A percentile compares a stretch with the other conserved stretches of the same genome.
These are phyloP conservation scores for Agaricales sp. DNA, from an alignment of 1,284 basidiomycete genomes.

Conservation along the genomic window DNA sequence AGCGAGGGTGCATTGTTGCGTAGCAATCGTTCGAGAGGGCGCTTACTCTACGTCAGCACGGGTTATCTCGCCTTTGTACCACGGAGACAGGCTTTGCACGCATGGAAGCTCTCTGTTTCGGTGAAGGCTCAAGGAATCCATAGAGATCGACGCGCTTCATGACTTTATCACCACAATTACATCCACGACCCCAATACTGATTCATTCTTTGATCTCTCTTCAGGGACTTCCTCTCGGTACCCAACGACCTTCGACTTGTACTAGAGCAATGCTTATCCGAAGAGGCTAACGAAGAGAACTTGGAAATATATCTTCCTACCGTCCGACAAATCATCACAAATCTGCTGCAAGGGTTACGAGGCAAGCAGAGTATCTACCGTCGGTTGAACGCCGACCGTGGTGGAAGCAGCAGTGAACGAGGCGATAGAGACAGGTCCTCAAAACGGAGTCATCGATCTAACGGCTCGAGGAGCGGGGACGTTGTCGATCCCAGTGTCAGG, in stretches of 20 bases:
- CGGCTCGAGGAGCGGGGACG: not conserved
- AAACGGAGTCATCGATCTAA: not conserved
- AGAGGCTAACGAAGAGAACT: slow-evolving; percentile 77
- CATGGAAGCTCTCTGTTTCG: no score
- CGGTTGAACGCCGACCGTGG: slow-evolving; percentile 25
- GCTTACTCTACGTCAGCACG: no score
- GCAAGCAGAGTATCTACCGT: slow-evolving; percentile 80
- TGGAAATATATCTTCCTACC: slow-evolving; percentile 84
- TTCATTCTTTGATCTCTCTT: slow-evolving; percentile 4
- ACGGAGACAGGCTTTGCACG: no score
- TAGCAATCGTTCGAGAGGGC: no score
- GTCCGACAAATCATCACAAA: slow-evolving; percentile 92
- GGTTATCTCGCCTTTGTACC: no score
- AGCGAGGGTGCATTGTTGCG: no score
- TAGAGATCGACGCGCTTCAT: no score
- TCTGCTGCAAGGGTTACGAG: slow-evolving; percentile 84
- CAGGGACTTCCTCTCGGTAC: slow-evolving; percentile 84
- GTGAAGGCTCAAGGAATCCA: no score
- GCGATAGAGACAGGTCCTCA: not conserved
- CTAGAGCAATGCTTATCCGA: slow-evolving; percentile 89
- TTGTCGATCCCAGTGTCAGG: not conserved
- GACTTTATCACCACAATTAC: no score
- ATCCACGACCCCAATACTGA: no score
- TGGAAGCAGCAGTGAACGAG: not conserved
- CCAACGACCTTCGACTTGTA: slow-evolving; percentile 80